Conservation (phyloP, 73 alveolate genomes). For the Durusdinium trenchii region DNA sequence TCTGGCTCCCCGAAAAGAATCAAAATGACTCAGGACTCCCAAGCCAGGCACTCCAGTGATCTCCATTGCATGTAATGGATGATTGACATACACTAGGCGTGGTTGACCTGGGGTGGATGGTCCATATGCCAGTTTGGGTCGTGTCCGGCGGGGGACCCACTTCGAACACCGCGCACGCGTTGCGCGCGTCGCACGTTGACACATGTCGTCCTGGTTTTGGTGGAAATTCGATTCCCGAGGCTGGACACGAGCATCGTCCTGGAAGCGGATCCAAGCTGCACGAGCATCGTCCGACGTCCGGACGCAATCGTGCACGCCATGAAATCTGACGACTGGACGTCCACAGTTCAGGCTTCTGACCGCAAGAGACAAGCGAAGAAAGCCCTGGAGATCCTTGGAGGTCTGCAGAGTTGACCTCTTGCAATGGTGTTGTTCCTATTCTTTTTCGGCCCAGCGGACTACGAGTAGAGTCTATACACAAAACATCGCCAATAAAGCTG, state of each 20-base stretch:
- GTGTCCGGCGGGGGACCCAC: not conserved
- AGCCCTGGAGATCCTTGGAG: too few species aligned
- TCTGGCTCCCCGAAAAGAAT: too few species aligned
- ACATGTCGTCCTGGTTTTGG: conserved; percentile 33
- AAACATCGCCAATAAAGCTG: too few species aligned
- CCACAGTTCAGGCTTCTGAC: not conserved
- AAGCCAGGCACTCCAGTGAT: too few species aligned
- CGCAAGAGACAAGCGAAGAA: not conserved
- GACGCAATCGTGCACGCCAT: too few species aligned
- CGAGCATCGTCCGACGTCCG: too few species aligned
- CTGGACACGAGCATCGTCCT: conserved; percentile 94
- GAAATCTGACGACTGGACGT: too few species aligned
- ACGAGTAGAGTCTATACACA: too few species aligned
- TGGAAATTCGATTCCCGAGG: conserved; percentile 77
- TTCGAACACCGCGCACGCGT: not conserved
- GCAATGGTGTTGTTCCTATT: not conserved
- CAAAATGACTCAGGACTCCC: too few species aligned
- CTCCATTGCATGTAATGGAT: too few species aligned
- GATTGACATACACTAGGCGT: too few species aligned
- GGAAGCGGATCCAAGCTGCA: not conserved
- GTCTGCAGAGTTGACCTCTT: not conserved
- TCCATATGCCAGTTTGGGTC: not conserved
- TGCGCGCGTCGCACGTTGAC: not conserved
- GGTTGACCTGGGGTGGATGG: too few species aligned
- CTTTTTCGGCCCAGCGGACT: not conserved